phyloP scores from a whole-genome alignment of 352 stramenopile species.

The Hyaloperonospora brassicae region DNA sequence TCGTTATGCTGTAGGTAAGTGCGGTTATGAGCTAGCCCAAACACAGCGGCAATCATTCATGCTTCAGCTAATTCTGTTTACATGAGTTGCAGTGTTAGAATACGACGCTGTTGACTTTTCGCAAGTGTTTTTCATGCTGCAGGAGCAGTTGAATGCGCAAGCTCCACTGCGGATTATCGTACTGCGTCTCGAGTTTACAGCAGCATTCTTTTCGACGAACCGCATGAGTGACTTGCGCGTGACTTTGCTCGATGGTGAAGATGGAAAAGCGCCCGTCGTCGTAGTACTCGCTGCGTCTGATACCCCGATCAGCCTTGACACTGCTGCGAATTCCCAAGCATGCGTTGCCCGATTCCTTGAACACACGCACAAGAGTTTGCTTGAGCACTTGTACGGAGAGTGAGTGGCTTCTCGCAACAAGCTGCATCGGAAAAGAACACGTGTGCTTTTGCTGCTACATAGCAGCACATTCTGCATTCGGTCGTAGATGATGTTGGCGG shows the following conservation, averaged over 20 bases:
- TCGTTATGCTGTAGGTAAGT: conserved; percentile 26
- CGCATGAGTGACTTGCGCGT: conserved; percentile 34
- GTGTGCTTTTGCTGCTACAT: no score
- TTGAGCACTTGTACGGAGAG: conserved; percentile 22
- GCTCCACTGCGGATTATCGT: conserved; percentile 35
- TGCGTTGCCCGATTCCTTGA: conserved; percentile 22
- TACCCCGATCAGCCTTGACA: conserved; percentile 1
- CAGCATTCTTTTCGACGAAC: conserved; percentile 33
- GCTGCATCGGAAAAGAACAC: no score
- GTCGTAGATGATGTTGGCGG: no score
- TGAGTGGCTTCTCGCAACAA: conserved; percentile 1
- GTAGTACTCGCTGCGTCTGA: conserved; percentile 14
- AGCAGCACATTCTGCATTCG: no score
- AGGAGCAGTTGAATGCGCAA: conserved; percentile 32
- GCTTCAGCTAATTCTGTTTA: background rate
- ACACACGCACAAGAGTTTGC: conserved; percentile 14
- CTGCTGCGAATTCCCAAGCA: background rate
- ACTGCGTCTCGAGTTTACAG: conserved; percentile 31
- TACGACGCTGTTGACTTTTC: conserved; percentile 45
- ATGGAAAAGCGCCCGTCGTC: conserved; percentile 4
- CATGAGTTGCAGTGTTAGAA: conserved; percentile 30
- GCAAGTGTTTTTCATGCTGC: conserved; percentile 41
- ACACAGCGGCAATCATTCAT: background rate
- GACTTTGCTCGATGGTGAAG: conserved; percentile 27
- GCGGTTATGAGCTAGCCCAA: background rate